These are phyloP conservation scores for Chytriomyces sp. DNA, from an alignment of 192 early-diverging fungal species.

Conservation along the genomic window DNA sequence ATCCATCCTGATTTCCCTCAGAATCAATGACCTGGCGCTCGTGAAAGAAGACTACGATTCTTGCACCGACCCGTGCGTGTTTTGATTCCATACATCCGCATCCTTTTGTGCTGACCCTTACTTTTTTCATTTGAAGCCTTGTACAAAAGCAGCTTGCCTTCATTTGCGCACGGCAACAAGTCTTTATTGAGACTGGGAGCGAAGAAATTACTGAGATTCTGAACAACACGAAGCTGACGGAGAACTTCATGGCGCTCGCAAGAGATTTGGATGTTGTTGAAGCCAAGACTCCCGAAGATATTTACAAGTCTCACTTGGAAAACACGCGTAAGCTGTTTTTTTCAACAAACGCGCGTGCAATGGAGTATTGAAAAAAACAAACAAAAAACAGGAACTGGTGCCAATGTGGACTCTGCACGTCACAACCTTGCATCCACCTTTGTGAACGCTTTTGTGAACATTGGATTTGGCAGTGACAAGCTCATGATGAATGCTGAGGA, in stretches of 20 bases:
- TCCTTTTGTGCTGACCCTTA: background rate
- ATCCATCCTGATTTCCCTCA: slow-evolving; percentile 84
- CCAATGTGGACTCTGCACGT: slow-evolving; percentile 87
- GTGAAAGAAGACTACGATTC: slow-evolving; percentile 87
- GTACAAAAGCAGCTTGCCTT: slow-evolving; percentile 97
- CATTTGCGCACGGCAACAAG: slow-evolving; percentile 87
- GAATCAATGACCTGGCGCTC: slow-evolving; percentile 78
- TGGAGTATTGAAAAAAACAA: too few species aligned
- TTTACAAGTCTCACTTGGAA: slow-evolving; percentile 97
- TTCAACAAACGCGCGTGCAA: background rate
- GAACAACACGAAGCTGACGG: slow-evolving; percentile 85
- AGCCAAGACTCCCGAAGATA: slow-evolving; percentile 95
- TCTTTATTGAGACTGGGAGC: slow-evolving; percentile 78
- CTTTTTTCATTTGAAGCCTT: slow-evolving; percentile 46
- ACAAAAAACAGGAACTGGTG: slow-evolving; percentile 31
- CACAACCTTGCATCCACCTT: slow-evolving; percentile 97
- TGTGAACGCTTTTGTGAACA: slow-evolving; percentile 99
- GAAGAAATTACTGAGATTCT: slow-evolving; percentile 85
- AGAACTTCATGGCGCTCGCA: slow-evolving; percentile 86
- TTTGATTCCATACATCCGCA: background rate
- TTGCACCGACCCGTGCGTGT: slow-evolving; percentile 69
- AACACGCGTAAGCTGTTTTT: slow-evolving; percentile 70
- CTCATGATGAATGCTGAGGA: slow-evolving; percentile 77
- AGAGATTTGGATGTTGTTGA: slow-evolving; percentile 94
- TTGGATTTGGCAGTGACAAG: slow-evolving; percentile 94